phyloP scores from a whole-genome alignment of 345 rosid species.

The Triadica sebifera region DNA sequence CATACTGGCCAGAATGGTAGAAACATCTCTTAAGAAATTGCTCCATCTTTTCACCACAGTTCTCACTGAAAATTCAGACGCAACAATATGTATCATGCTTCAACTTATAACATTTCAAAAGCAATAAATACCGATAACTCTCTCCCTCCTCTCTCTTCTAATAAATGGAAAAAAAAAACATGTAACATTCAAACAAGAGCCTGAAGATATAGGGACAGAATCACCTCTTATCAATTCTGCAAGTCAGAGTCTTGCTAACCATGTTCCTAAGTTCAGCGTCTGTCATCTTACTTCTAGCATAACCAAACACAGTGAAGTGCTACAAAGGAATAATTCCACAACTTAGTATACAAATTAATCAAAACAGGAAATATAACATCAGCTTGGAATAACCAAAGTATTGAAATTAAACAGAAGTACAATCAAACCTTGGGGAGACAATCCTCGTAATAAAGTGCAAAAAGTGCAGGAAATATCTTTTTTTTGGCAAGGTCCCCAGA shows the following conservation, averaged over 20 bases:
- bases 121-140: not conserved
- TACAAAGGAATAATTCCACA: slow-evolving; percentile 35
- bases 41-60: slow-evolving; percentile 91
- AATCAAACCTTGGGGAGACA: slow-evolving; percentile 80
- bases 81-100: slow-evolving; percentile 16
- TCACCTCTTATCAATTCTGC: slow-evolving; percentile 96
- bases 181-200: not conserved
- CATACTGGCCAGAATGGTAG: slow-evolving; percentile 97
- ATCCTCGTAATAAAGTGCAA: slow-evolving; percentile 92
- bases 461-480: slow-evolving; percentile 98
- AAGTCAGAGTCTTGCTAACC: slow-evolving; percentile 95
- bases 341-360: not conserved
- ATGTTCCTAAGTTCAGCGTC: slow-evolving; percentile 86
- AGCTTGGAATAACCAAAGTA: not conserved
- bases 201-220: slow-evolving; percentile 1
- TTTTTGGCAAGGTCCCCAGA: slow-evolving; percentile 99
- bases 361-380: slow-evolving; percentile 19
- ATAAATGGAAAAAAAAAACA: not conserved
- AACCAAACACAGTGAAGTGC: slow-evolving; percentile 91
- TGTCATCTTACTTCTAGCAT: slow-evolving; percentile 97
- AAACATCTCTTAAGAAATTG: slow-evolving; percentile 92
- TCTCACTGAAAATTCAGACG: slow-evolving; percentile 58
- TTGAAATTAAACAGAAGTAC: slow-evolving; percentile 13
- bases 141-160: not conserved
- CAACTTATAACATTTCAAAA: not conserved